Evolutionary conservation across 2,329 filamentous ascomycete species (phyloP).

Genomic region (Xylaria sp.): DNA sequence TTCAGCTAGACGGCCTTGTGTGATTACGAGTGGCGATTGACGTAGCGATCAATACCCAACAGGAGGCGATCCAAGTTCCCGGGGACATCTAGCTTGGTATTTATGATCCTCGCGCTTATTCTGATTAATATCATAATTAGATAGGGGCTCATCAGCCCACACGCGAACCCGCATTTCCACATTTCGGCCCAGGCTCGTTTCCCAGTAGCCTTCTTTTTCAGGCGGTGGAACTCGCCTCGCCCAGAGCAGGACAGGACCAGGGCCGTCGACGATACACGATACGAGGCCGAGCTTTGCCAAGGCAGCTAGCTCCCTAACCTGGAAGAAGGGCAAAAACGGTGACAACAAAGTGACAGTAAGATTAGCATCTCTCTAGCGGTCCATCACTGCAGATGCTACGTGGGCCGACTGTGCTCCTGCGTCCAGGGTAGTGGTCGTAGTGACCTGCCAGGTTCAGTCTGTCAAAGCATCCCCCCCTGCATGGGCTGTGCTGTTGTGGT

Average conservation of each 20-base stretch:
- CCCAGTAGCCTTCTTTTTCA: conserved; percentile 26
- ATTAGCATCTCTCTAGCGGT: conserved; percentile 26
- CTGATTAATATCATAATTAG: conserved; percentile 24
- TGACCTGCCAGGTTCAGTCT: conserved; percentile 24
- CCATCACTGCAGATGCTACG: conserved; percentile 17
- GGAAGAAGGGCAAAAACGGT: conserved; percentile 20
- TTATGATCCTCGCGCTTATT: conserved; percentile 32
- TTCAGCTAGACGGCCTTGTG: conserved; percentile 13
- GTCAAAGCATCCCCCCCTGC: conserved; percentile 28
- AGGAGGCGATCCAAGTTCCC: conserved; percentile 32
- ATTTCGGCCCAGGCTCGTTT: conserved; percentile 18
- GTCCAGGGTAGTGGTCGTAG: conserved; percentile 17
- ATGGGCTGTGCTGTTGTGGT: conserved; percentile 29
- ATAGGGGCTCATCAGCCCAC: conserved; percentile 28
- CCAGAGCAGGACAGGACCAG: conserved; percentile 18
- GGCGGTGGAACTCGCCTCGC: conserved; percentile 31
- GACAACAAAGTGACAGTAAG: conserved; percentile 30
- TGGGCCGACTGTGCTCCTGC: conserved; percentile 22
- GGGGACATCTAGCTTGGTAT: conserved; percentile 23
- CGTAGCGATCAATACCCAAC: conserved; percentile 27
- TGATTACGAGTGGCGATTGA: conserved; percentile 28
- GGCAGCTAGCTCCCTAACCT: conserved; percentile 17
- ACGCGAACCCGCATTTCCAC: conserved; percentile 34
- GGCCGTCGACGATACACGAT: conserved; percentile 23
- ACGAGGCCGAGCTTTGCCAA: conserved; percentile 30